Percentiles rank a stretch among this genome's conserved stretches.
These are phyloP conservation scores for Debaryomyces sp. DNA, from an alignment of 1,139 yeast genomes.

Conservation along the genomic window DNA sequence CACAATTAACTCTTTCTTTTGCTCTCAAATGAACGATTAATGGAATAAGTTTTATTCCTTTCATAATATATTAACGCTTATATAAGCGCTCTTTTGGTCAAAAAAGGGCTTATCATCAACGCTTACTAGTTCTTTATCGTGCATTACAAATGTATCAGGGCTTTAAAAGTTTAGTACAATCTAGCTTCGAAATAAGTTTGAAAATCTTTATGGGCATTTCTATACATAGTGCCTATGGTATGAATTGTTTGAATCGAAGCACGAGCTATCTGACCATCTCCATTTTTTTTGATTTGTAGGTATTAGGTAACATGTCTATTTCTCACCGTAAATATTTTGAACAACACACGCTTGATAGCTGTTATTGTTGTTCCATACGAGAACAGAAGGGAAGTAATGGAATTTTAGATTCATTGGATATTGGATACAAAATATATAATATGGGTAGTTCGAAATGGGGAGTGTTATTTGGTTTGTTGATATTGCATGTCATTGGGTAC, in stretches of 20 bases:
- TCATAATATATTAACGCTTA: background rate
- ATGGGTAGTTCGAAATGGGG: constrained; percentile 4
- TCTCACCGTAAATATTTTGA: background rate
- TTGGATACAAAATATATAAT: background rate
- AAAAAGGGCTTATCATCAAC: background rate
- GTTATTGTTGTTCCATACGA: background rate
- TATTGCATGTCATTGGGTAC: constrained; percentile 49
- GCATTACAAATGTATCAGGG: no score
- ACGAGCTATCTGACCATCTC: no score
- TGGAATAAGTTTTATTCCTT: no score
- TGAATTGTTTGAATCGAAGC: no score
- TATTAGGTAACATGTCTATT: no score
- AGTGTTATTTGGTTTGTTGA: background rate
- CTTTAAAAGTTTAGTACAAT: no score
- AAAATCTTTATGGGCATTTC: no score
- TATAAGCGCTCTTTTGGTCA: background rate
- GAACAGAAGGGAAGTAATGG: background rate
- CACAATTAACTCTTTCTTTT: background rate
- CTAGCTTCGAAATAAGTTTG: no score
- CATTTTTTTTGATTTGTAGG: no score
- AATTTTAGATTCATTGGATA: background rate
- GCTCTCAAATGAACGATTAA: background rate
- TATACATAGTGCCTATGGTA: no score
- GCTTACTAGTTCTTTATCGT: background rate
- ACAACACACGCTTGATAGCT: background rate